Conservation (phyloP, 2,329 filamentous ascomycete genomes). For the Aspergillus fumigatus region DNA sequence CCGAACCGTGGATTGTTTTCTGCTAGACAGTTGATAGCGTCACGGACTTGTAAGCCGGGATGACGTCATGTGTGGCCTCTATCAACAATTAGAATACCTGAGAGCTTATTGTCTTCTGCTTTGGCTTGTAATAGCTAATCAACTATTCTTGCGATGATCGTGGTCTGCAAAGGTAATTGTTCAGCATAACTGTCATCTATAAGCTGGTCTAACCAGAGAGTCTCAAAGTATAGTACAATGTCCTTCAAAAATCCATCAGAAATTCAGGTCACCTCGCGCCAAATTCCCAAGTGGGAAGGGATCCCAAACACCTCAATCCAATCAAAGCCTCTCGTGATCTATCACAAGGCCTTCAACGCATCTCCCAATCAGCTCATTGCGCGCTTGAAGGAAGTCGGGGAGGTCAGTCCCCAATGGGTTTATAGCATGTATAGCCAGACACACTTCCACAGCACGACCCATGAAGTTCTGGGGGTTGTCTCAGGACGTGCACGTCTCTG, state of each 20-base stretch:
- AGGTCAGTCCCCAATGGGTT: constrained; percentile 61
- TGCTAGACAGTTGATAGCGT: background rate
- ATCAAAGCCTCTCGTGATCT: constrained; percentile 61
- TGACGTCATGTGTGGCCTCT: constrained; percentile 7
- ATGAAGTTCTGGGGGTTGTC: constrained; percentile 62
- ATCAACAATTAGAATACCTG: background rate
- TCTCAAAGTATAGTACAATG: constrained; percentile 17
- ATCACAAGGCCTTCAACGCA: constrained; percentile 54
- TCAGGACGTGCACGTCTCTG: constrained; percentile 57
- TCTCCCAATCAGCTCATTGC: constrained; percentile 51
- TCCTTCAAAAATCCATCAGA: constrained; percentile 44
- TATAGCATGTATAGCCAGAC: constrained; percentile 64
- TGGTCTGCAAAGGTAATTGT: background rate
- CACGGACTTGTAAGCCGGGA: background rate
- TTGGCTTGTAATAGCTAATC: background rate
- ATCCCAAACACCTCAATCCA: constrained; percentile 64
- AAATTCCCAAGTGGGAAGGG: constrained; percentile 53
- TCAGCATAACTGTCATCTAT: background rate
- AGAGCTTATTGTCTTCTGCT: background rate
- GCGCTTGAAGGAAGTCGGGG: constrained; percentile 50
- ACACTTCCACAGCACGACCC: constrained; percentile 64
- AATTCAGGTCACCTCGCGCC: constrained; percentile 54
- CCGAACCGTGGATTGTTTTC: background rate
- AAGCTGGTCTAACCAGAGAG: background rate
- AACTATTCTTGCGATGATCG: background rate